Evolutionary conservation across 2,329 filamentous ascomycete genomes (phyloP), one percentile per base, ranked within the genome.

Genomic region (Cephalotrichum gorgonifer): DNA sequence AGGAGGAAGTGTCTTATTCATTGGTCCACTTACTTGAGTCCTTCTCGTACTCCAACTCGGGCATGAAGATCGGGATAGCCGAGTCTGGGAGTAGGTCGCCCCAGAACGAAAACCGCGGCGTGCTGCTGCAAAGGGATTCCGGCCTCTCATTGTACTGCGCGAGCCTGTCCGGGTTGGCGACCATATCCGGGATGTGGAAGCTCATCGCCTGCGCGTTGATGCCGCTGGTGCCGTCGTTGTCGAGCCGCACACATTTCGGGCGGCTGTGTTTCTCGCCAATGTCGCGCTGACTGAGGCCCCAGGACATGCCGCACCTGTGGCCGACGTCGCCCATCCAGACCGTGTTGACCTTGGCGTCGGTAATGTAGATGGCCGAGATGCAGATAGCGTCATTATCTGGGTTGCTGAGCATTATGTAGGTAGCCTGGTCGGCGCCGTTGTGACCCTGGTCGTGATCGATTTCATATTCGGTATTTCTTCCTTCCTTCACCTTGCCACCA

Each of bases 41-140:
- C 1, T 35, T 47, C 8, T 54, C 48, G 47, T 62, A 60, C n/a
- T 60, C 47, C 35, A 62, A 51, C 1, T 51, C 50, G 14, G 58
- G 58, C 23, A 58, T 48, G 52, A 60, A 62, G 33, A 59, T 53
- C 15, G 56, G 58, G 22, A 60, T 54, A 25, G 46, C 44, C 17
- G 53, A 53, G 33, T 59, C 54, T 15, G 55, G 51, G 7, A 51
- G 28, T 26, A 57, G 27, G 33, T 54, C 50, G 1, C 30, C 50
- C 55, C 54, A 54, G 47, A 48, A 56, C 2, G 55, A 49, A 31
- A 54, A 57, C n/a, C 55, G 56, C 11, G 54, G 54, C 14, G 55
- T 55, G 23, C 52, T 57, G 17, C 49, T 25, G 51, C 56, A 58
- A 9, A 56, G 38, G 9, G 53, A 52, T 8, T 52, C 47, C 14